Percentiles rank a stretch among this genome's conserved stretches.
These are phyloP conservation scores for Microcos paniculata DNA, from an alignment of 345 rosid species.

Conservation along the genomic window DNA sequence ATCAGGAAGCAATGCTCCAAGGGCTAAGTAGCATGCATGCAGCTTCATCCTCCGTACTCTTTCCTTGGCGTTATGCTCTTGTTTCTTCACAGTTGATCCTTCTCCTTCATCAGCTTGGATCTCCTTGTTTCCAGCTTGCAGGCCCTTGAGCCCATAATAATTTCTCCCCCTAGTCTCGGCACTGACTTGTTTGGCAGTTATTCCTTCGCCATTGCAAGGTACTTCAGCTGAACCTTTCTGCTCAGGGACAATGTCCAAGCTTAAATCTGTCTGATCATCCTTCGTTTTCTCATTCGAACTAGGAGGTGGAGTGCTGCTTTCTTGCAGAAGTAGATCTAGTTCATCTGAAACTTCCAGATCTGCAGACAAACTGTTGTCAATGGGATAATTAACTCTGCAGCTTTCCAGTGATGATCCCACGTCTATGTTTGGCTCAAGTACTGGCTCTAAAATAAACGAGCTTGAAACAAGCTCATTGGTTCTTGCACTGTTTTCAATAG, in stretches of 20 bases:
- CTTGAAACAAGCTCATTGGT: neutral
- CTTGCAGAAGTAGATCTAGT: neutral
- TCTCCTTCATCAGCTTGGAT: constrained; percentile 3
- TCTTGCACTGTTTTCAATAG: neutral
- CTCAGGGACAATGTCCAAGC: neutral
- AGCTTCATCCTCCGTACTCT: constrained; percentile 39
- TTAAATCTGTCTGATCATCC: neutral
- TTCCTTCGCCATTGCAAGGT: neutral
- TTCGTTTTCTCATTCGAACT: neutral
- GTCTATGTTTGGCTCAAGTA: neutral
- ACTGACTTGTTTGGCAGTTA: neutral
- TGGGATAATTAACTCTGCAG: too few relatives aligned
- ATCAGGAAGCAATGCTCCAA: constrained; percentile 35
- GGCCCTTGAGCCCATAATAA: neutral
- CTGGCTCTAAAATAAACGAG: neutral
- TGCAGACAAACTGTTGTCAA: neutral
- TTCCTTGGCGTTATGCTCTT: constrained; percentile 41
- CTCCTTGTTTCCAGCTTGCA: neutral
- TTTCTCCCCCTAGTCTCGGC: neutral
- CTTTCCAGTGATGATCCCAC: too few relatives aligned
- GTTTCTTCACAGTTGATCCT: constrained; percentile 17
- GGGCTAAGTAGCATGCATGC: constrained; percentile 30
- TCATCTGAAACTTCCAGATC: neutral
- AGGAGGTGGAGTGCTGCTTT: neutral
- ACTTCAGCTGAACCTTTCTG: neutral